These are phyloP conservation scores for Elongisporangium anandrum DNA, from an alignment of 352 stramenopile genomes.

Conservation along the genomic window DNA sequence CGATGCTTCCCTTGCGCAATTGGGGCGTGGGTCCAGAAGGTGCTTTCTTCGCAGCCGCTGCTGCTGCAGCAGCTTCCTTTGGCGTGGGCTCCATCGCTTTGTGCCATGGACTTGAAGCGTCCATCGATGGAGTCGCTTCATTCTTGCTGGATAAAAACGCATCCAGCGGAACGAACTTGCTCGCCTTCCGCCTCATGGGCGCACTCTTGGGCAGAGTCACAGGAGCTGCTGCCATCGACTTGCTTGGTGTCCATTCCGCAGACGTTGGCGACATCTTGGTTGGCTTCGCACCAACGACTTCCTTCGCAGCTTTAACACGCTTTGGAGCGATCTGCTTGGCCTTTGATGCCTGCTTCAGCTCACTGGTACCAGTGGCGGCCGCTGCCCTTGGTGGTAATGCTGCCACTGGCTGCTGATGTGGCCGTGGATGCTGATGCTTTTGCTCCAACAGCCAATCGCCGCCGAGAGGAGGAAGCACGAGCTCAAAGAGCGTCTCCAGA, in stretches of 20 bases:
- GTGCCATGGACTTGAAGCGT: slow-evolving; percentile 16
- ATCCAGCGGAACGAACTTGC: slow-evolving; percentile 58
- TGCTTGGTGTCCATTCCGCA: background rate
- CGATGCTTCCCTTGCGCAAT: slow-evolving; percentile 21
- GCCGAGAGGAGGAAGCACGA: slow-evolving; percentile 38
- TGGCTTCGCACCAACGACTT: slow-evolving; percentile 13
- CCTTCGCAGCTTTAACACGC: slow-evolving; percentile 4
- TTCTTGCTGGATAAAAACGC: slow-evolving; percentile 34
- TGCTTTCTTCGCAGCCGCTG: background rate
- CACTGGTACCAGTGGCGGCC: background rate
- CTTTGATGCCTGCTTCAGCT: slow-evolving; percentile 6
- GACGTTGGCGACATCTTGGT: background rate
- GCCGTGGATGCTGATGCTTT: slow-evolving; percentile 5
- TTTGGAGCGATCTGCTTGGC: slow-evolving; percentile 8
- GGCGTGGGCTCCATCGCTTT: background rate
- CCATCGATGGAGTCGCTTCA: background rate
- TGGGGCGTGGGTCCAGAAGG: background rate
- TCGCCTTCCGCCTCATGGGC: slow-evolving; percentile 20
- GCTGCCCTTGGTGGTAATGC: background rate
- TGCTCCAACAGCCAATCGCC: slow-evolving; percentile 6
- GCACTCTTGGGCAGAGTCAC: slow-evolving; percentile 3
- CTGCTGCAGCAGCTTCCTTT: background rate
- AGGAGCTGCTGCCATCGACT: background rate
- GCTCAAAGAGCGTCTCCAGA: slow-evolving; percentile 58
- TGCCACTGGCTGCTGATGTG: background rate